Base-by-base conservation (phyloP, 1,139 yeast species). In the Pichia sp. region DNA sequence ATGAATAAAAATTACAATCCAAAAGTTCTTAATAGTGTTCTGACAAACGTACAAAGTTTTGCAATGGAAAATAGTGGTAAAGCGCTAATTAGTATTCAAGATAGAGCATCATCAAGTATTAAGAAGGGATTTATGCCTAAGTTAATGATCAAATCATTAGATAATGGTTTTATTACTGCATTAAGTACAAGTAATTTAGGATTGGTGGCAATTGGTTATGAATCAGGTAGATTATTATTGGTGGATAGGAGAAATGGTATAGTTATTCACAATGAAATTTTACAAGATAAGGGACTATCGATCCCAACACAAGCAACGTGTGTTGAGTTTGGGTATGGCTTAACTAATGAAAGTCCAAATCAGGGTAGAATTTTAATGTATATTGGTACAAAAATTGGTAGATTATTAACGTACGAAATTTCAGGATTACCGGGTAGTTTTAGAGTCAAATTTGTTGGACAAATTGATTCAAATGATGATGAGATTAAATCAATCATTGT, bases 231-330 rank as follows among this genome's bases (percentile, higher is more conserved):
- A 39, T 57, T 92, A 30, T 67, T 84, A 4, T 82, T 92, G 0
- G 69, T 94, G 53, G 97, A 92, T 66, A 73, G 88, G 49, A 73
- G 97, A 51, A 95, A 95, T 0, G 96, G 96, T 1, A 88, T 89
- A 0, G 71, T 87, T 3, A 58, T 90, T 29, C 77, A 72, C 58
- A 74, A 79, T 54, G 81, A 73, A n/a, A 66, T 68, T 1, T 60
- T 80, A 16, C 59, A 63, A 16, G 69, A 69, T 39, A 65, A 66
- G 41, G 70, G 78, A 62, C 48, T 63, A 47, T 52, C 47, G 49
- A 58, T 52, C 53, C 67, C 53, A 40, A 63, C 62, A 64, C 65
- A 56, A 69, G 83, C 67, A 2, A 85, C 95, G 0, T 63, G 76
- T 2, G 65, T 87, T 49, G 92, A 87, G 56, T 85, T 89, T 64